Percentiles rank a stretch among this genome's conserved stretches.
Evolutionary conservation across 2,329 filamentous ascomycete genomes (phyloP).

Genomic region (Thelonectria olida): DNA sequence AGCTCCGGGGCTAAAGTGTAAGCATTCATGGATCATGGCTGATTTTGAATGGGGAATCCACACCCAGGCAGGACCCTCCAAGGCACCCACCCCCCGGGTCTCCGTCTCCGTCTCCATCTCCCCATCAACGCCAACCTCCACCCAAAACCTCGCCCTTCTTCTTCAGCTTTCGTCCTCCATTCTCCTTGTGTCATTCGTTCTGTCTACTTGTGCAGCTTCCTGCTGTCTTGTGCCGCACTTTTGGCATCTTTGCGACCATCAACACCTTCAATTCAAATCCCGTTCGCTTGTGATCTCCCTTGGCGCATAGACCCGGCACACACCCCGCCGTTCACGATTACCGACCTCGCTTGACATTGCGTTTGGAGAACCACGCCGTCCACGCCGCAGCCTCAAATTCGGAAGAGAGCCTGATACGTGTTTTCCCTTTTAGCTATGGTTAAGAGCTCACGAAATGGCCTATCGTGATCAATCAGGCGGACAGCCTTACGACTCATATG

Average conservation of each 20-base stretch:
- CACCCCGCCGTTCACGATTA: neutral
- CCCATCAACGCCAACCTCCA: neutral
- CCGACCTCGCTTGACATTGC: constrained; percentile 1
- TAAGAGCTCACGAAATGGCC: constrained; percentile 38
- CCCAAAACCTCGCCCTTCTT: neutral
- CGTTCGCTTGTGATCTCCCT: constrained; percentile 1
- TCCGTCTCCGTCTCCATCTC: neutral
- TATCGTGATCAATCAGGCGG: constrained; percentile 42
- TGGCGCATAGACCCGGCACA: neutral
- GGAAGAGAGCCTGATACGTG: neutral
- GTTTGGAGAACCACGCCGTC: neutral
- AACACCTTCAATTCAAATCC: neutral
- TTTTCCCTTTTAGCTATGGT: constrained; percentile 35
- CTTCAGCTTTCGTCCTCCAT: neutral
- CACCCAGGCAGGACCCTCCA: neutral
- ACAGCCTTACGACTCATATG: constrained; percentile 38
- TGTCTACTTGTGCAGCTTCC: neutral
- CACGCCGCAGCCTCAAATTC: neutral
- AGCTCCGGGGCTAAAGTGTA: neutral
- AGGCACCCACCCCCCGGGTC: too few species aligned
- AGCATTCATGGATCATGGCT: neutral
- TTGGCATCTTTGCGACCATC: neutral
- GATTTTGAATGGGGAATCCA: neutral
- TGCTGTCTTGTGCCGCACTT: too few species aligned
- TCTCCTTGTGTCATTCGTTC: neutral